A percentile compares a stretch with the other conserved stretches of the same genome.
phyloP scores from a whole-genome alignment of 345 rosid genomes.

The Anastatica hierochuntica region DNA sequence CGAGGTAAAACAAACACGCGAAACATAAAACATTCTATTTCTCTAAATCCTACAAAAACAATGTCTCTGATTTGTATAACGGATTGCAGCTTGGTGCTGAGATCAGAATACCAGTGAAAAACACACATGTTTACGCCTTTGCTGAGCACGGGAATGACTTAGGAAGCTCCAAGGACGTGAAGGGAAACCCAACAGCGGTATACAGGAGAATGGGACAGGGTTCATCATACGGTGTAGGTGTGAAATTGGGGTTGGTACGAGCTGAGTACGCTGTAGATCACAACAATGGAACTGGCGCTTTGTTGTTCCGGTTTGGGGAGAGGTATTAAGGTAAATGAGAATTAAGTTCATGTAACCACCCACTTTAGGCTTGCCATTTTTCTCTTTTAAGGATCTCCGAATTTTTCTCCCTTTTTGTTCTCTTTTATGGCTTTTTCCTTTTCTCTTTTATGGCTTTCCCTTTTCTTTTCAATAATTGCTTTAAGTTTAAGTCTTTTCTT shows the following conservation, averaged over 20 bases:
- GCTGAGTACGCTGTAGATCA: slow-evolving; percentile 98
- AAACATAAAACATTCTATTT: not conserved
- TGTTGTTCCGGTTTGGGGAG: slow-evolving; percentile 93
- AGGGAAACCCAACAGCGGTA: slow-evolving; percentile 95
- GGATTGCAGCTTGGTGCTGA: slow-evolving; percentile 86
- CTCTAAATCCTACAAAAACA: not conserved
- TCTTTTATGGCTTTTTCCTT: not conserved
- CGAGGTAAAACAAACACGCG: slow-evolving; percentile 45
- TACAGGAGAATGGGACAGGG: slow-evolving; percentile 90
- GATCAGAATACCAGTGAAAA: slow-evolving; percentile 76
- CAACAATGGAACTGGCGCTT: slow-evolving; percentile 73
- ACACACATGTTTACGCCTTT: slow-evolving; percentile 79
- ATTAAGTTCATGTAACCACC: slow-evolving; percentile 5
- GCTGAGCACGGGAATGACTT: slow-evolving; percentile 95
- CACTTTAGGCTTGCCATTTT: not conserved
- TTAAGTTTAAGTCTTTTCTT: slow-evolving; percentile 9
- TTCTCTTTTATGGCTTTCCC: not conserved
- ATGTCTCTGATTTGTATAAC: not conserved
- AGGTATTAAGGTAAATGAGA: slow-evolving; percentile 45
- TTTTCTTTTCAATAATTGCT: slow-evolving; percentile 6
- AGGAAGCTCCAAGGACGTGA: slow-evolving; percentile 92
- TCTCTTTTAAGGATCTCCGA: not conserved
- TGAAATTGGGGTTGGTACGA: slow-evolving; percentile 78
- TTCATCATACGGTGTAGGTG: slow-evolving; percentile 85
- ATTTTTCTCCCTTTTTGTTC: not conserved